Base-by-base conservation (phyloP, 805 yeast species). In the Torulaspora indica region DNA sequence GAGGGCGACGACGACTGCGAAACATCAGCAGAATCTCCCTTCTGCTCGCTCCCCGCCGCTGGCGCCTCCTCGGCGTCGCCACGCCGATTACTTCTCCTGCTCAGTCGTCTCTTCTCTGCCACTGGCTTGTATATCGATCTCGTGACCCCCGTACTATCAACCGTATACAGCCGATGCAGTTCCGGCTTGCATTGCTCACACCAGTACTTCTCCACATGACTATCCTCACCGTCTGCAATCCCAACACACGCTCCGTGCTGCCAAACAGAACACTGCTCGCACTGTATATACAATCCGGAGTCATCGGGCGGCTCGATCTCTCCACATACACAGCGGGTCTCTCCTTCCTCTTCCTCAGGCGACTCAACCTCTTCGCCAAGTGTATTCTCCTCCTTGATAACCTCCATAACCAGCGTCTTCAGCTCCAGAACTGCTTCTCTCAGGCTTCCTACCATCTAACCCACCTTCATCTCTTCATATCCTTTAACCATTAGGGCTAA, bases 171-270 rank as follows among this genome's bases (percentile, higher is more conserved):
- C 20, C 52, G 50, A 62, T 91, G 98, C 37, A 85, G 67, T 24
- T 85, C 90, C 0, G 97, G 97, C 51, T 81, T 78, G 69, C 98
- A 91, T 52, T 69, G 66, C 63, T 91, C 98, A 72, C 98, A 91
- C 86, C 90, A 88, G 66, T 93, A 91, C 64, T 86, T 86, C 45
- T 91, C 97, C 3, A 97, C 96, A 1, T 88, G 86, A 39, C 78
- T 82, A 10, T 77, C 79, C 49, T 81, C 87, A 5, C 59, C 65
- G 40, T 78, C 79, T 43, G 73, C 72, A 46, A 91, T 79, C 1
- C 96, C 95, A 29, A 91, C 96, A 70, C 98, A 91, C 67, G 74
- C 87, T 1, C 97, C 98, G 63, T 91, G 98, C 65, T 91, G 98
- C 98, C 98, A 91, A 6, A 84, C 96, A 14, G 86, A 80, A 68